Evolutionary conservation across 306 rosid species (phyloP).

Genomic region (Purshia tridentata): DNA sequence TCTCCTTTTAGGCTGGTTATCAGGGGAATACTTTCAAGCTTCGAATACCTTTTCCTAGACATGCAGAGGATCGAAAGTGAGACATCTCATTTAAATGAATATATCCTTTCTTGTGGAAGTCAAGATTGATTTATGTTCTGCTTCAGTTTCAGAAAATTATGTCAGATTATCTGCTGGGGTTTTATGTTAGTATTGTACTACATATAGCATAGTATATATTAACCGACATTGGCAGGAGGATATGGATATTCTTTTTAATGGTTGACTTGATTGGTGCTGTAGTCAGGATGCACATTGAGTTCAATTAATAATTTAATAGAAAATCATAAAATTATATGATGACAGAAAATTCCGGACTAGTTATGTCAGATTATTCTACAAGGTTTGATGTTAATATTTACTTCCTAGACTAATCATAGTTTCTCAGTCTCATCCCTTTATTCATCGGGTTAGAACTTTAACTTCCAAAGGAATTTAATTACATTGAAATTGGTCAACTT

Average conservation of each 20-base stretch:
- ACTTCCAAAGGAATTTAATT: not conserved
- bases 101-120: constrained; percentile 1
- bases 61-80: constrained; percentile 86
- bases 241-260: not conserved
- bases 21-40: constrained; percentile 75
- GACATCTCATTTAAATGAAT: constrained; percentile 34
- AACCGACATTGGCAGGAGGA: not conserved
- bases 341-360: not conserved
- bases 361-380: not conserved
- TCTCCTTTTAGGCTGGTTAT: constrained; percentile 61
- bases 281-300: not conserved
- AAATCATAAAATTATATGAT: not conserved
- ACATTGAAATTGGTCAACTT: not conserved
- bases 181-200: not conserved
- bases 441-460: not conserved
- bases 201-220: not conserved
- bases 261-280: not conserved
- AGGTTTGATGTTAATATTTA: too few relatives aligned
- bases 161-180: not conserved
- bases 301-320: not conserved
- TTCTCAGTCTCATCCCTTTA: not conserved
- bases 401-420: not conserved
- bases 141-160: constrained; percentile 11
- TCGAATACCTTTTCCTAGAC: constrained; percentile 85
- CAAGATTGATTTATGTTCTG: constrained; percentile 2